A percentile compares a stretch with the other conserved stretches of the same genome.
These are phyloP conservation scores for Talaromyces sp. DNA, from an alignment of 2,329 filamentous ascomycete species.

Conservation along the genomic window DNA sequence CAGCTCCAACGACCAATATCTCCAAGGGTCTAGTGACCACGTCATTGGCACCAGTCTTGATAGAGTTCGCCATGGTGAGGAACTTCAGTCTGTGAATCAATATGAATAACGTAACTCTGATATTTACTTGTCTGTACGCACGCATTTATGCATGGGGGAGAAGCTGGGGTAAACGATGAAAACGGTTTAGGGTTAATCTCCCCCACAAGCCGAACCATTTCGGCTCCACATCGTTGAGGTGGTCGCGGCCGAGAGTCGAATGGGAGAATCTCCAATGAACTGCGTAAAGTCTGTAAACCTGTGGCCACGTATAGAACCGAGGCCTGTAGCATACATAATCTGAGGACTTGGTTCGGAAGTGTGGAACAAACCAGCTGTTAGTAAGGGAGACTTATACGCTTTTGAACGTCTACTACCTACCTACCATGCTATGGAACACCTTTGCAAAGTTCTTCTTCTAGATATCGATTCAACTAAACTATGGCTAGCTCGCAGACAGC, in stretches of 20 bases:
- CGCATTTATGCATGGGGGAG: not conserved
- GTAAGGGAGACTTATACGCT: too few relatives aligned
- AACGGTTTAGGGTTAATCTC: not conserved
- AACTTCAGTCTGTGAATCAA: too few relatives aligned
- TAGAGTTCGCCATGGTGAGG: too few relatives aligned
- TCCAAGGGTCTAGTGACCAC: not conserved
- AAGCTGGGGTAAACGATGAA: not conserved
- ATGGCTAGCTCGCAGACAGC: not conserved
- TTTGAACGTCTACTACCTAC: too few relatives aligned
- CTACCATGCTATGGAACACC: too few relatives aligned
- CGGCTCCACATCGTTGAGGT: not conserved
- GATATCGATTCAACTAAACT: too few relatives aligned
- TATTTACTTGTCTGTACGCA: not conserved
- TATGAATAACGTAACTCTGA: not conserved
- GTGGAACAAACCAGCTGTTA: not conserved
- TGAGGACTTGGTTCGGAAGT: not conserved
- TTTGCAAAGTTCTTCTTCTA: too few relatives aligned
- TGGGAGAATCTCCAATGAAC: too few relatives aligned
- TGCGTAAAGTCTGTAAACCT: not conserved
- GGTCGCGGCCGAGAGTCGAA: not conserved
- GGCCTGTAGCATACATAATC: not conserved
- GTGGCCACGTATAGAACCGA: not conserved
- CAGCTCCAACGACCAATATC: slow-evolving; percentile 29
- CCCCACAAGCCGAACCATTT: not conserved
- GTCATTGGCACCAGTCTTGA: not conserved